Percentiles rank a stretch among this genome's conserved stretches.
phyloP scores from a whole-genome alignment of 1,284 basidiomycete species.

The Trichosporon sp. region DNA sequence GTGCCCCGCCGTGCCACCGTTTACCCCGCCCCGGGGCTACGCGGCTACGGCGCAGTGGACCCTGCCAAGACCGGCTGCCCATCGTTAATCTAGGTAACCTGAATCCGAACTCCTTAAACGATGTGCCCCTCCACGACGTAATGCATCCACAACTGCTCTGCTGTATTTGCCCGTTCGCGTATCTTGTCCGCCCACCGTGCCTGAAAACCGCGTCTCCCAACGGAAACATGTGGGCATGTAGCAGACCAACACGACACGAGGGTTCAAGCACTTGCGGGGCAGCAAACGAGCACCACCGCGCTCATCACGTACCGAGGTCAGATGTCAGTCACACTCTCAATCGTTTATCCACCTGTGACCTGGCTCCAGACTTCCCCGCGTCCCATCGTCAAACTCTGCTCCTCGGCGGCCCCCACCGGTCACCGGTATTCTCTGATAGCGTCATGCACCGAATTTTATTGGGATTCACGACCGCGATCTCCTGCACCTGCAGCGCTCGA shows the following conservation, averaged over 20 bases:
- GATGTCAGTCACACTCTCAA: too few species aligned
- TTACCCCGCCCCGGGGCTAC: neutral
- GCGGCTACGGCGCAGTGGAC: neutral
- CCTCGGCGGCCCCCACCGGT: neutral
- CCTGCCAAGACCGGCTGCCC: constrained; percentile 1
- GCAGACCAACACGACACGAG: neutral
- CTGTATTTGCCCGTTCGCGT: neutral
- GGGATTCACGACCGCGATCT: neutral
- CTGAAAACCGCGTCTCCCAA: neutral
- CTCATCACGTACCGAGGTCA: neutral
- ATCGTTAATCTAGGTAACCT: neutral
- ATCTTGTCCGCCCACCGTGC: constrained; percentile 1
- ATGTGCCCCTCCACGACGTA: neutral
- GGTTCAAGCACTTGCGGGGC: neutral
- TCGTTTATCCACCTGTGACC: too few species aligned
- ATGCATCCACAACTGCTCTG: neutral
- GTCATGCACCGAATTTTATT: neutral
- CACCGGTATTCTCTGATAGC: neutral
- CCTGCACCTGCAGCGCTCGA: neutral
- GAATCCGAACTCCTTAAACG: constrained; percentile 7
- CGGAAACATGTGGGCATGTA: neutral
- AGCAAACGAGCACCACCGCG: neutral
- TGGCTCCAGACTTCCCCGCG: constrained; percentile 6
- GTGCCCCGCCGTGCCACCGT: neutral
- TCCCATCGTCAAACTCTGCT: neutral